Conservation (phyloP, 2,329 filamentous ascomycete genomes). For the Anisogramma anomala region DNA sequence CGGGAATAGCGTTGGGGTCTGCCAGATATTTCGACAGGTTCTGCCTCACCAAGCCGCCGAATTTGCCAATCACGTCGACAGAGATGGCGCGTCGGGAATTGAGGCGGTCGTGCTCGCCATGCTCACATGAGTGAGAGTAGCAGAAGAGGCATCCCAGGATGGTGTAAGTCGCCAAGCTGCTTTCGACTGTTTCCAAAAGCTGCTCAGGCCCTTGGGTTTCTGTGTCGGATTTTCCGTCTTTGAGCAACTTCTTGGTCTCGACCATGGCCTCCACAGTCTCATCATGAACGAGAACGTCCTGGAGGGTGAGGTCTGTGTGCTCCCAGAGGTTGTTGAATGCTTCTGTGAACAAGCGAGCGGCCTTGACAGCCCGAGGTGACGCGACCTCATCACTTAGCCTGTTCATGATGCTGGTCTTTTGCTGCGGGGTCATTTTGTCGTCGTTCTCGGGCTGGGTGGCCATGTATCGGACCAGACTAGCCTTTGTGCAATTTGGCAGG, state of each 20-base stretch:
- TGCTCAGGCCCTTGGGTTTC: conserved; percentile 28
- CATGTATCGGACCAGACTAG: conserved; percentile 42
- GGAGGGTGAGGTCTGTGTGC: conserved; percentile 33
- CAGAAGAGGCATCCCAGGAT: conserved; percentile 48
- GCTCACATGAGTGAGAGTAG: conserved; percentile 48
- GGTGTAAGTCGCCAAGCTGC: conserved; percentile 41
- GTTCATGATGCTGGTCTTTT: conserved; percentile 40
- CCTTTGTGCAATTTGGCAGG: conserved; percentile 40
- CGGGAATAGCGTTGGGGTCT: conserved; percentile 4
- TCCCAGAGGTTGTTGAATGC: conserved; percentile 47
- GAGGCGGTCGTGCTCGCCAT: conserved; percentile 45
- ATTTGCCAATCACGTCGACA: conserved; percentile 31
- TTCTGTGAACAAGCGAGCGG: conserved; percentile 40
- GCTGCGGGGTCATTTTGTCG: conserved; percentile 39
- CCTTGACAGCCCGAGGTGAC: conserved; percentile 31
- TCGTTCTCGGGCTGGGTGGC: conserved; percentile 34
- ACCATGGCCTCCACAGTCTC: conserved; percentile 42
- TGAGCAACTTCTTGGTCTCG: conserved; percentile 42
- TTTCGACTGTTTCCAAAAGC: conserved; percentile 29
- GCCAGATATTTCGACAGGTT: conserved; percentile 23
- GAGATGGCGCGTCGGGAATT: conserved; percentile 44
- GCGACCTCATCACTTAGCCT: conserved; percentile 32
- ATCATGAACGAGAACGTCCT: conserved; percentile 42
- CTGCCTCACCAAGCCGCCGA: conserved; percentile 20
- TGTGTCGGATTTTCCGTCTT: conserved; percentile 28